phyloP scores from a whole-genome alignment of 257 asterid species.

The Salvia rosmarinus region DNA sequence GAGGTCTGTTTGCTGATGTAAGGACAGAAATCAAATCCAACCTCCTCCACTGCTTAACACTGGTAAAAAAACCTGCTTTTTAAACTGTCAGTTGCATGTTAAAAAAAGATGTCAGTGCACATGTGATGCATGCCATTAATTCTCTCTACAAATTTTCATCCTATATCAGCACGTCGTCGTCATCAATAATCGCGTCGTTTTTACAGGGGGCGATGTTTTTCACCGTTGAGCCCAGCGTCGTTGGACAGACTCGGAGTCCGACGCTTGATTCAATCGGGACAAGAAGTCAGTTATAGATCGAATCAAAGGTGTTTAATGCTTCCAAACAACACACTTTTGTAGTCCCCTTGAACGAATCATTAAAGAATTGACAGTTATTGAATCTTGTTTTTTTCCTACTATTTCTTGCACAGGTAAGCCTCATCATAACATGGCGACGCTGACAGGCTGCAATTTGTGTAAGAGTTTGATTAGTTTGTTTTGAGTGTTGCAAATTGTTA shows the following conservation, averaged over 20 bases:
- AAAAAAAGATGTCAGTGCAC: not conserved
- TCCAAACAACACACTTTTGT: slow-evolving; percentile 12
- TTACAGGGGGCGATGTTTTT: slow-evolving; percentile 7
- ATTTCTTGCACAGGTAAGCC: slow-evolving; percentile 8
- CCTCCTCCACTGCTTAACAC: not conserved
- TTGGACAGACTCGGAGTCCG: not conserved
- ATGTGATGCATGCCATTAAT: slow-evolving; percentile 1
- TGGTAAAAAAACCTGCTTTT: not conserved
- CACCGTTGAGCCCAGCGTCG: not conserved
- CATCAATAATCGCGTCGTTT: not conserved
- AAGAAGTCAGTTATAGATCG: slow-evolving; percentile 4
- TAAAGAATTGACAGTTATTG: slow-evolving; percentile 29
- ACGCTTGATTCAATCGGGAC: not conserved
- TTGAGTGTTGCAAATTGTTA: slow-evolving; percentile 18
- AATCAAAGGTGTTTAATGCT: slow-evolving; percentile 16
- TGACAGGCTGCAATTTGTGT: slow-evolving; percentile 17
- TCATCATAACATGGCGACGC: slow-evolving; percentile 12
- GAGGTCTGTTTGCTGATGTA: slow-evolving; percentile 6
- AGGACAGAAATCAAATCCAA: not conserved
- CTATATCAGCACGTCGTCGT: not conserved
- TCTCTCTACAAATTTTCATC: not conserved
- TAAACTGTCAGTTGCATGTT: not conserved
- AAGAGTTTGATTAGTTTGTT: not conserved
- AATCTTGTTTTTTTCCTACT: slow-evolving; percentile 5
- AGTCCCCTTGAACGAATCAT: slow-evolving; percentile 19